Percentiles rank a stretch among this genome's conserved stretches.
phyloP scores from a whole-genome alignment of 441 rosid genomes.

The Croton setiger region DNA sequence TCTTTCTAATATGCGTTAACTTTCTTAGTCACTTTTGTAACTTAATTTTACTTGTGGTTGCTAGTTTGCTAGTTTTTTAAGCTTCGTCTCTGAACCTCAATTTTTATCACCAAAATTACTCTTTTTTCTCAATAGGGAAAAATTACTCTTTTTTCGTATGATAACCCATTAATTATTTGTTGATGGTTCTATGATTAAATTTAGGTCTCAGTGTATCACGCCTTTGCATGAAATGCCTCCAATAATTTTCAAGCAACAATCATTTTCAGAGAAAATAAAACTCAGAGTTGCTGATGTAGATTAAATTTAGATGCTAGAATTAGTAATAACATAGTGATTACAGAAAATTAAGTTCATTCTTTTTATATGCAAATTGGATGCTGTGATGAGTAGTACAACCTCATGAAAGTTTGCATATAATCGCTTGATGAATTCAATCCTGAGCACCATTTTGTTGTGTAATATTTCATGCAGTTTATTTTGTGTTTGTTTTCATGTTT shows the following conservation, averaged over 20 bases:
- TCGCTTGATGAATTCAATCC: conserved; percentile 25
- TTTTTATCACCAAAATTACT: neutral
- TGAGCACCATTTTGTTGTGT: conserved; percentile 17
- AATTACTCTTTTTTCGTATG: neutral
- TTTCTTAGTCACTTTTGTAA: neutral
- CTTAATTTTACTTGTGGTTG: neutral
- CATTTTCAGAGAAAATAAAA: neutral
- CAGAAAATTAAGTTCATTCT: neutral
- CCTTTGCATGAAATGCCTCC: neutral
- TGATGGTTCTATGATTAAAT: neutral
- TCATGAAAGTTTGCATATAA: conserved; percentile 17
- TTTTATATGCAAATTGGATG: conserved; percentile 12
- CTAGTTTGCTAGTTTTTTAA: neutral
- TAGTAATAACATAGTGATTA: neutral
- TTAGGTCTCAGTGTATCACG: neutral
- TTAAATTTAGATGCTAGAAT: neutral
- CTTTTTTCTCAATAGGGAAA: neutral
- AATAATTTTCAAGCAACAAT: neutral
- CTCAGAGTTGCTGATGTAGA: neutral
- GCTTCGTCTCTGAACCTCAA: neutral
- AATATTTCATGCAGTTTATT: neutral
- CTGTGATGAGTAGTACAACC: conserved; percentile 22
- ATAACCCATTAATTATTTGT: neutral
- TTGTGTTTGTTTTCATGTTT: neutral
- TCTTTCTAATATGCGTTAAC: neutral